Percentiles rank a stretch among this genome's conserved stretches.
Conservation (phyloP, 768 basidiomycete species). For the Ramaria sp. region DNA sequence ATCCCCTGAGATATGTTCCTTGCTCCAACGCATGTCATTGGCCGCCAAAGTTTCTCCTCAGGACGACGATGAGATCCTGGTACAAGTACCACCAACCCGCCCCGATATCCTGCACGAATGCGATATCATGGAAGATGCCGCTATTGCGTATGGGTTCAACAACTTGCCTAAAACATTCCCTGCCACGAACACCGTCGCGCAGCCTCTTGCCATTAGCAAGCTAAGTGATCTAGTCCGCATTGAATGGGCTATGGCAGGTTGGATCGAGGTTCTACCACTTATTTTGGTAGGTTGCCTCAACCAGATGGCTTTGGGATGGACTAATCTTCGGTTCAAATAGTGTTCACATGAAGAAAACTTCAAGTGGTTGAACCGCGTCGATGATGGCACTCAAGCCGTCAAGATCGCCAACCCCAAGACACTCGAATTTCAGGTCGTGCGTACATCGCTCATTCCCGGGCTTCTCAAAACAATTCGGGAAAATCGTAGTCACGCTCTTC, state of each 20-base stretch:
- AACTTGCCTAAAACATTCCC: constrained; percentile 91
- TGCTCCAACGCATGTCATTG: constrained; percentile 81
- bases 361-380: constrained; percentile 77
- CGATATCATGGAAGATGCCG: constrained; percentile 96
- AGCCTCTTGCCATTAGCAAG: constrained; percentile 82
- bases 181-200: constrained; percentile 86
- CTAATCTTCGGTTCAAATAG: constrained; percentile 29
- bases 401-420: constrained; percentile 97
- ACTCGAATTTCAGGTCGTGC: constrained; percentile 94
- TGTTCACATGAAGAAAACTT: constrained; percentile 99
- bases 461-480: constrained; percentile 95
- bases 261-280: constrained; percentile 90
- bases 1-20: constrained; percentile 50
- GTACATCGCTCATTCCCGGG: constrained; percentile 91
- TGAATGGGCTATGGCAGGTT: constrained; percentile 93
- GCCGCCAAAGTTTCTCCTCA: constrained; percentile 39
- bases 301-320: background rate
- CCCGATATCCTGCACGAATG: constrained; percentile 98
- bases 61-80: constrained; percentile 59
- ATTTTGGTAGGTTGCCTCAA: constrained; percentile 53
- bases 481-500: constrained; percentile 87
- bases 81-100: constrained; percentile 85
- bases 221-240: constrained; percentile 77
- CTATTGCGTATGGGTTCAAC: constrained; percentile 97
- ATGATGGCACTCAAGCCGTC: constrained; percentile 73